Conservation (phyloP, 2,329 filamentous ascomycete species). For the Trichoderma koningii region DNA sequence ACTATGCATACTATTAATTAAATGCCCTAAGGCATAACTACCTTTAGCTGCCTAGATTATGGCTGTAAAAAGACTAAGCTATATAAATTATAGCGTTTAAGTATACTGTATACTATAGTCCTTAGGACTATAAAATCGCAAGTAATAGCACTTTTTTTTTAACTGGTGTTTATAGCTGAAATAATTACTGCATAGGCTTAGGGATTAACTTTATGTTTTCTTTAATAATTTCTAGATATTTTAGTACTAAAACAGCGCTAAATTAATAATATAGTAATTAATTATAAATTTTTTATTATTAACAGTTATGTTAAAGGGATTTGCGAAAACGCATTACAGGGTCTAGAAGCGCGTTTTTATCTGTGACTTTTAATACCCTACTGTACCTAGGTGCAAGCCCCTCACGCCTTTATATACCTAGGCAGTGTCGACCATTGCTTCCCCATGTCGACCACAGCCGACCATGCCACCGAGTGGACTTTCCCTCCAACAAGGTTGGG, state of each 20-base stretch:
- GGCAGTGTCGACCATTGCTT: too few relatives aligned
- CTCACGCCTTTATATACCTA: too few relatives aligned
- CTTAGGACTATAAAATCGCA: background rate
- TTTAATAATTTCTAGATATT: background rate
- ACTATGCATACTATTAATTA: background rate
- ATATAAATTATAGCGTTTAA: background rate
- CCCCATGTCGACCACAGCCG: too few relatives aligned
- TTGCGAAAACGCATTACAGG: background rate
- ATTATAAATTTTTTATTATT: background rate
- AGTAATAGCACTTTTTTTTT: background rate
- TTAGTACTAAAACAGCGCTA: background rate
- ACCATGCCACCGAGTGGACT: too few relatives aligned
- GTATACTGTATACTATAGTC: background rate
- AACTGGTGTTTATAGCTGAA: background rate
- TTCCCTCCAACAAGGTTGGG: conserved; percentile 29
- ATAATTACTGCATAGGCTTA: background rate
- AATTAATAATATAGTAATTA: background rate
- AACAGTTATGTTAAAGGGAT: background rate
- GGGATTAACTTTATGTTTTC: background rate
- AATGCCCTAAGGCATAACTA: background rate
- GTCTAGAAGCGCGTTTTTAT: background rate
- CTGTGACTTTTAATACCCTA: background rate
- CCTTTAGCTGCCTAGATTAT: background rate
- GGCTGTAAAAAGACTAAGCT: background rate
- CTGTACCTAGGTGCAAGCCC: background rate